A percentile compares a stretch with the other conserved stretches of the same genome.
Evolutionary conservation across 208 protist species (phyloP).

Genomic region (Novymonas esmeraldas): DNA sequence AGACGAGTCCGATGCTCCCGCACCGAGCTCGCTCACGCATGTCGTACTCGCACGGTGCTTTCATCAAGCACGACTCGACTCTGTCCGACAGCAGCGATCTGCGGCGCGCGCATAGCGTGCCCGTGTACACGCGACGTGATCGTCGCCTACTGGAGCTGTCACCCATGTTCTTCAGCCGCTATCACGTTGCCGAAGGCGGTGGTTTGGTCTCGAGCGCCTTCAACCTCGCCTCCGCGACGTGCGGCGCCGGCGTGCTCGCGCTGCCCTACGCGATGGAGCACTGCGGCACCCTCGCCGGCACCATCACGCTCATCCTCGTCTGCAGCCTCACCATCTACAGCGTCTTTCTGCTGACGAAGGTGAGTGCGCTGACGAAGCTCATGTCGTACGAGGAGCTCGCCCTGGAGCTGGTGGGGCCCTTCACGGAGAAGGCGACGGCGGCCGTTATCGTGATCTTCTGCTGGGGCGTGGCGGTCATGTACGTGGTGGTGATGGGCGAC

Average conservation of each 20-base stretch:
- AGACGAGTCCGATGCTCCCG: slow-evolving; percentile 36
- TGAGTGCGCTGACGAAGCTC: slow-evolving; percentile 62
- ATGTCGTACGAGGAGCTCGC: slow-evolving; percentile 76
- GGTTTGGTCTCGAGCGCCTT: slow-evolving; percentile 74
- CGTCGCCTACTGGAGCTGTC: slow-evolving; percentile 39
- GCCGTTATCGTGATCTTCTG: slow-evolving; percentile 78
- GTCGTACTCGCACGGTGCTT: slow-evolving; percentile 36
- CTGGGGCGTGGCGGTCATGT: slow-evolving; percentile 84
- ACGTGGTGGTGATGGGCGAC: slow-evolving; percentile 85
- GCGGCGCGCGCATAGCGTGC: slow-evolving; percentile 39
- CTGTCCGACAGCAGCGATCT: slow-evolving; percentile 6
- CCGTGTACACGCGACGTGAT: slow-evolving; percentile 29
- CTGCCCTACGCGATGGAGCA: slow-evolving; percentile 74
- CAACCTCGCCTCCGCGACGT: slow-evolving; percentile 78
- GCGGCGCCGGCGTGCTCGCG: slow-evolving; percentile 76
- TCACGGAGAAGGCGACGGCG: slow-evolving; percentile 55
- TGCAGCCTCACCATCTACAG: slow-evolving; percentile 72
- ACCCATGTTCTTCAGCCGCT: slow-evolving; percentile 48
- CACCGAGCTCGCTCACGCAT: slow-evolving; percentile 19
- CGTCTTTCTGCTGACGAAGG: slow-evolving; percentile 65
- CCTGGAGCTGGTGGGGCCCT: slow-evolving; percentile 46
- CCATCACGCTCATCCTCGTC: slow-evolving; percentile 48
- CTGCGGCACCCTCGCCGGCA: slow-evolving; percentile 49
- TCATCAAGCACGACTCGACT: not conserved
- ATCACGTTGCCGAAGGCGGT: slow-evolving; percentile 61